Conservation (phyloP, 495 filamentous ascomycete genomes). For the Lentithecium fluviatile region DNA sequence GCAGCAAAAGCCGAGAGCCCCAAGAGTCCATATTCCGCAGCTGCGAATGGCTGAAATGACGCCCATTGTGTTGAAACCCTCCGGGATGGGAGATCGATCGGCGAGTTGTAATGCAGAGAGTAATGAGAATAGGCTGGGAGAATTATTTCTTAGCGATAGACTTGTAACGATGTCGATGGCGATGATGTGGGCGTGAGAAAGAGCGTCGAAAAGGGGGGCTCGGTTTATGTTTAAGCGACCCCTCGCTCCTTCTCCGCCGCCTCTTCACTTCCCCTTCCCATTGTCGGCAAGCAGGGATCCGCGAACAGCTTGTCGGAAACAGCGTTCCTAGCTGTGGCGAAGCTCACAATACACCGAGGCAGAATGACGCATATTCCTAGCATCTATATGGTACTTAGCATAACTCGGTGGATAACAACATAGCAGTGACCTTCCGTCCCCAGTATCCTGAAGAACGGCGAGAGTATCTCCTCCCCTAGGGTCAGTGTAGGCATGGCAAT, state of each 20-base stretch:
- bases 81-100: no score
- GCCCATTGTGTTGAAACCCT: no score
- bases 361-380: slow-evolving; percentile 50
- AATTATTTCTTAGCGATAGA: no score
- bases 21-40: no score
- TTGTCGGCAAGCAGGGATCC: slow-evolving; percentile 54
- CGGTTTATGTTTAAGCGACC: no score
- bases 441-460: slow-evolving; percentile 56
- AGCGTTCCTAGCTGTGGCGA: slow-evolving; percentile 48
- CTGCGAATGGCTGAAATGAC: no score
- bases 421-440: slow-evolving; percentile 47
- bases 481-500: slow-evolving; percentile 52
- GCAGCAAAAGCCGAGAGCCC: no score
- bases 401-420: neutral
- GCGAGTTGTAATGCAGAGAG: no score
- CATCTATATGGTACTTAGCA: slow-evolving; percentile 42
- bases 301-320: slow-evolving; percentile 51
- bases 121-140: no score
- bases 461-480: slow-evolving; percentile 53
- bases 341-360: slow-evolving; percentile 54
- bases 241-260: neutral
- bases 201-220: no score
- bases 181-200: no score
- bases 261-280: neutral
- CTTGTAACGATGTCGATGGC: no score